Percentiles rank a stretch among this genome's conserved stretches.
Evolutionary conservation across 2,329 filamentous ascomycete genomes (phyloP).

Genomic region (Aspergillus sp.): DNA sequence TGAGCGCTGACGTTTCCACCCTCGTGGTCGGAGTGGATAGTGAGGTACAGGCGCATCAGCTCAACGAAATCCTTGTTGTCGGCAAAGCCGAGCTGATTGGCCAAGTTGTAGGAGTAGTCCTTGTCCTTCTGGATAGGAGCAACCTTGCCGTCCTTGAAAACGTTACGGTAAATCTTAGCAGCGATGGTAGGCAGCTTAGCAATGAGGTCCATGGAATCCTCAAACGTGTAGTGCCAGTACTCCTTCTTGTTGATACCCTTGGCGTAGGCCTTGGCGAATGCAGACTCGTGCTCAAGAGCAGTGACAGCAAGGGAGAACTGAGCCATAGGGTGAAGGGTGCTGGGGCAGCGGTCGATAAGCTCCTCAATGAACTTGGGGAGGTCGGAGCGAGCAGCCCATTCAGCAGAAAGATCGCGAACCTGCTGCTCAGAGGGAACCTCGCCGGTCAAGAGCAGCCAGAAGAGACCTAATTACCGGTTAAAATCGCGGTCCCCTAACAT

Average conservation of each 20-base stretch:
- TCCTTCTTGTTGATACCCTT: conserved; percentile 99
- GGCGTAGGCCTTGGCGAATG: conserved; percentile 97
- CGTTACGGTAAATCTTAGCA: conserved; percentile 98
- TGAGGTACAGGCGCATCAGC: conserved; percentile 97
- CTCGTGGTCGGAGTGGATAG: conserved; percentile 99
- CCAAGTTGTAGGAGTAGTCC: conserved; percentile 99
- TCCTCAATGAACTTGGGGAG: conserved; percentile 98
- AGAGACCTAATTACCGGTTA: conserved; percentile 66
- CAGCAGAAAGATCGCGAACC: conserved; percentile 94
- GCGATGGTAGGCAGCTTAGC: conserved; percentile 99
- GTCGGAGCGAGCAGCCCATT: conserved; percentile 97
- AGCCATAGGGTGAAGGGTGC: conserved; percentile 98
- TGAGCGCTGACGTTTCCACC: conserved; percentile 98
- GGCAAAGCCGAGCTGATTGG: conserved; percentile 97
- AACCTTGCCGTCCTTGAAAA: conserved; percentile 99
- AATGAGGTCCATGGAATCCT: conserved; percentile 99
- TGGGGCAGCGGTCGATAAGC: conserved; percentile 99
- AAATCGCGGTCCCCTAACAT: neutral
- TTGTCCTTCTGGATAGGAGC: conserved; percentile 95
- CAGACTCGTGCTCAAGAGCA: conserved; percentile 96
- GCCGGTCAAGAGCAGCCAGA: conserved; percentile 98
- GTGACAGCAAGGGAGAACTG: conserved; percentile 98
- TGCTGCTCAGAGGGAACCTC: conserved; percentile 98
- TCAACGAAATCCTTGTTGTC: conserved; percentile 96
- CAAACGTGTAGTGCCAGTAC: conserved; percentile 99